Evolutionary conservation across 192 early-diverging fungal species (phyloP).

Genomic region (Gryganskiella cystojenkinii): DNA sequence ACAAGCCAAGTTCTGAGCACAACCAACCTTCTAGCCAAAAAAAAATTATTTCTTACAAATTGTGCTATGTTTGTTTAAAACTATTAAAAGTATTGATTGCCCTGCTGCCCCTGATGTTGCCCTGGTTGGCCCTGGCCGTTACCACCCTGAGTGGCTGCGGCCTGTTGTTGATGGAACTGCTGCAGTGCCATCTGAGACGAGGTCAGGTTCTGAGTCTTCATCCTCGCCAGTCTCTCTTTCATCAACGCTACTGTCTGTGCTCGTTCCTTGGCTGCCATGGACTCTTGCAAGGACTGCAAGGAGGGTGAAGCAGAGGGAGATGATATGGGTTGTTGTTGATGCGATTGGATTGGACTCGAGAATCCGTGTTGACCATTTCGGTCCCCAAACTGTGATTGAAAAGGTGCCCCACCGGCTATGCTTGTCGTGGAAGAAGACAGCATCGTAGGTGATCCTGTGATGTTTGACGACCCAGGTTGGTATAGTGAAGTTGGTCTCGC

Average conservation of each 20-base stretch:
- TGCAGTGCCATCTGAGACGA: conserved; percentile 42
- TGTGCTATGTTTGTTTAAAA: too few species aligned
- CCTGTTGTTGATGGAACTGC: conserved; percentile 48
- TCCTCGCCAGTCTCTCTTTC: conserved; percentile 73
- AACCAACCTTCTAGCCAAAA: too few species aligned
- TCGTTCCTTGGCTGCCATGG: conserved; percentile 55
- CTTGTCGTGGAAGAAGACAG: conserved; percentile 8
- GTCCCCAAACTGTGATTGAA: conserved; percentile 18
- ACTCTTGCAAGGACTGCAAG: conserved; percentile 42
- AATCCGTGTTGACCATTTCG: conserved; percentile 4
- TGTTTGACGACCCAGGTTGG: conserved; percentile 4
- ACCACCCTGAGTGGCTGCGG: neutral
- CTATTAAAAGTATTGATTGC: conserved; percentile 39
- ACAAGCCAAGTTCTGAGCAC: too few species aligned
- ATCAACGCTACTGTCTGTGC: conserved; percentile 71
- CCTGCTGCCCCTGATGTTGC: neutral
- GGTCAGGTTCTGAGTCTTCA: conserved; percentile 61
- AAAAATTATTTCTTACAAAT: too few species aligned
- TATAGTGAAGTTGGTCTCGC: conserved; percentile 31
- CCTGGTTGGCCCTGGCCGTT: conserved; percentile 7
- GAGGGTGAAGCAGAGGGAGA: conserved; percentile 9
- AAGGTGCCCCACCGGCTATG: conserved; percentile 15
- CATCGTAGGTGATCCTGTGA: neutral
- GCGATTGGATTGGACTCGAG: neutral
- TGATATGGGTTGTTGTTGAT: conserved; percentile 2